Conservation (phyloP, 345 rosid species). For the Corchorus capsularis region DNA sequence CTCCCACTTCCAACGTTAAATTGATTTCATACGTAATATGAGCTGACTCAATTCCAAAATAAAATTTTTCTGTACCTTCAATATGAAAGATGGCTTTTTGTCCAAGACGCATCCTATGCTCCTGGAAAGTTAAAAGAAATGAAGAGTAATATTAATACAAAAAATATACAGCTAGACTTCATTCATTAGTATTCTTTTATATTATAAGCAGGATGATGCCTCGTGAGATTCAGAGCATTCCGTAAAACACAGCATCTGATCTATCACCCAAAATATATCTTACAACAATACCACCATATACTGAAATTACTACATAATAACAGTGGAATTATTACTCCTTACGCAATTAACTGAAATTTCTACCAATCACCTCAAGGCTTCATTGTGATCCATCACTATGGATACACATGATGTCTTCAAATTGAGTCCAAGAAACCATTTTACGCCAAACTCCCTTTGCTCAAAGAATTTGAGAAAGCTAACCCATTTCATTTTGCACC, state of each 20-base stretch:
- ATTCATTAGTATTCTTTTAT: not conserved
- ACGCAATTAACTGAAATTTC: not conserved
- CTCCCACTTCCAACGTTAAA: not conserved
- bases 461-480: not conserved
- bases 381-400: not conserved
- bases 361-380: not conserved
- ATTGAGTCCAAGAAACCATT: not conserved
- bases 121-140: constrained; percentile 46
- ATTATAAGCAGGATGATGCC: not conserved
- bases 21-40: not conserved
- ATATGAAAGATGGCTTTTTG: constrained; percentile 94
- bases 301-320: not conserved
- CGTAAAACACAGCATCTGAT: not conserved
- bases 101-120: constrained; percentile 82
- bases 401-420: not conserved
- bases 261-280: not conserved
- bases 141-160: constrained; percentile 12
- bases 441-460: not conserved
- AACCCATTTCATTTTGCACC: not conserved
- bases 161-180: not conserved
- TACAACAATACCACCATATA: not conserved
- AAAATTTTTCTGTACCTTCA: constrained; percentile 57
- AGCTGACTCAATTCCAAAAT: not conserved
- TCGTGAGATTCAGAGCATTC: not conserved
- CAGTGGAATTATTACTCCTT: not conserved